phyloP scores from a whole-genome alignment of 345 rosid species.

The Punica granatum region DNA sequence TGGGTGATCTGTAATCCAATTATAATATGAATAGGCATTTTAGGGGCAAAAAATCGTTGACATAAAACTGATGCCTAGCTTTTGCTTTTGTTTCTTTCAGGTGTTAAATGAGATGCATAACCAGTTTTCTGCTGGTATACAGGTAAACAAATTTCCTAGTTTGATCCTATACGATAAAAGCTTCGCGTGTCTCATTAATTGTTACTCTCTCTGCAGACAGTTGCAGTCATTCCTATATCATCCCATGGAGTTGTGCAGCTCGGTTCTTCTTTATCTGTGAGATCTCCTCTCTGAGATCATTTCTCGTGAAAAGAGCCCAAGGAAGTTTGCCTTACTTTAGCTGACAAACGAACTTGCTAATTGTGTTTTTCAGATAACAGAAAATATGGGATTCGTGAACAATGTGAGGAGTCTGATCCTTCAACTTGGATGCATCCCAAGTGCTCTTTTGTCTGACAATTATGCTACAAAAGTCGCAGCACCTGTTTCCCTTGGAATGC shows the following conservation, averaged over 20 bases:
- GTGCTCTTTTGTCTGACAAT: constrained; percentile 54
- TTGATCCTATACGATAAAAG: neutral
- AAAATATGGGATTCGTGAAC: constrained; percentile 73
- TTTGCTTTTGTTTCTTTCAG: constrained; percentile 24
- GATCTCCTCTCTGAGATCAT: neutral
- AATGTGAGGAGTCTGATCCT: constrained; percentile 62
- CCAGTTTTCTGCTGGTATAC: constrained; percentile 85
- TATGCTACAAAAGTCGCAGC: constrained; percentile 33
- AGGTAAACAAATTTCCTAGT: constrained; percentile 37
- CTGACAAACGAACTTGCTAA: neutral
- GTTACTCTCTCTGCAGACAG: constrained; percentile 39
- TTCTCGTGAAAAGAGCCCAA: neutral
- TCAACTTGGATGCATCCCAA: constrained; percentile 70
- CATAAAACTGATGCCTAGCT: neutral
- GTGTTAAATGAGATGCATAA: constrained; percentile 65
- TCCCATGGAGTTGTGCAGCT: constrained; percentile 91
- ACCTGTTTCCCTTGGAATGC: constrained; percentile 36
- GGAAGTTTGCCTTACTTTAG: neutral
- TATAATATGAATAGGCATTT: neutral
- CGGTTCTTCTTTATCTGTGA: constrained; percentile 68
- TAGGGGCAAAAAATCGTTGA: neutral
- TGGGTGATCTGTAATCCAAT: neutral
- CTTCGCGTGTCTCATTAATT: neutral
- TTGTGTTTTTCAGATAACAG: constrained; percentile 36
- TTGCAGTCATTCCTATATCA: constrained; percentile 72